Evolutionary conservation across 257 asterid species (phyloP), one percentile per base, ranked within the genome.

Genomic region (Solanum tarijense): DNA sequence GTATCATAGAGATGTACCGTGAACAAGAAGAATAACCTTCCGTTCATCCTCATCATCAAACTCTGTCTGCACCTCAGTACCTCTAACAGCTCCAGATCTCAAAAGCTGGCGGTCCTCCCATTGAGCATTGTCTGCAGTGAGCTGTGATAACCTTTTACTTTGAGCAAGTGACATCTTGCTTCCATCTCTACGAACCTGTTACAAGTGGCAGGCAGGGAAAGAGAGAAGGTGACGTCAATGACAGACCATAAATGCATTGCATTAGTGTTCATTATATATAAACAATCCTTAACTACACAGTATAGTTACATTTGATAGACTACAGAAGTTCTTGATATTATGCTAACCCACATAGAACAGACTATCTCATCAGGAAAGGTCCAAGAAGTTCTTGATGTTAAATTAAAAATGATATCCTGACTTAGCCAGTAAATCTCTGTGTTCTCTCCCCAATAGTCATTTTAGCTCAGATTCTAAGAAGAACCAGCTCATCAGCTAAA

Each of bases 101-200:
- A 97, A 89, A 86, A 95, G 99, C 92, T 97, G 99, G 34, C 98
- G 90, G 90, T 96, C 99, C 92, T 97, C 99, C 99, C 99, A 97
- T 89, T 96, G 99, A 88, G 99, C 99, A 94, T 96, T 96, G 93
- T 97, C 99, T 87, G 99, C 99, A 74, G 98, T 95, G 71, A 95
- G 96, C 89, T 97, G 99, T 14, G 99, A 95, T 86, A 95, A 88
- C 92, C 94, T 96, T 91, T 97, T 97, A 93, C 95, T 97, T 93
- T 96, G 99, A 76, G 99, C 92, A 88, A 97, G 98, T 71, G 98
- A 93, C 99, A 97, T 97, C 93, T 93, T 92, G 90, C 95, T 94
- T 90, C 99, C 99, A 93, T 97, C 99, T 90, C 89, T 92, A 55
- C 98, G 93, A 76, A 94, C 96, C 99, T 97, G 92, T 86, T 39